Evolutionary conservation across 805 yeast species (phyloP).

Genomic region (Clavispora asparagi): DNA sequence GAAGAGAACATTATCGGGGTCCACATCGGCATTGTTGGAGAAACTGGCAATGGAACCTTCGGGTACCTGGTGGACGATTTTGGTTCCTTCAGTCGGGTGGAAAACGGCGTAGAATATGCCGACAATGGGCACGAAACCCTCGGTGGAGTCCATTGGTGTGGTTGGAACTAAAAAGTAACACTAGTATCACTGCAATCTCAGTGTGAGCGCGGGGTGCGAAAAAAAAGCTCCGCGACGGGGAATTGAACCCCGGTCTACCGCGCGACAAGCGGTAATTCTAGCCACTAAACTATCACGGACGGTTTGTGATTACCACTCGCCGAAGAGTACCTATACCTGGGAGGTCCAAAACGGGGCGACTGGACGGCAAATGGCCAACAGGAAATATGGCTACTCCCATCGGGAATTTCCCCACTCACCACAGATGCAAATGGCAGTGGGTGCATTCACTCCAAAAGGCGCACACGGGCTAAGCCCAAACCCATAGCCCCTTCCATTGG

Average conservation of each 20-base stretch:
- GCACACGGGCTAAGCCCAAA: no score
- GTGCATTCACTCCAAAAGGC: no score
- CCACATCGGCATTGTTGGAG: conserved; percentile 2
- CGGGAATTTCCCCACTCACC: no score
- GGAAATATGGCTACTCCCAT: no score
- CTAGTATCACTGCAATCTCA: background rate
- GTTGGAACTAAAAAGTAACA: background rate
- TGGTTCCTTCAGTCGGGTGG: conserved; percentile 94
- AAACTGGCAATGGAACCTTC: conserved; percentile 48
- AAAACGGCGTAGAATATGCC: conserved; percentile 88
- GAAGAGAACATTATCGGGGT: conserved; percentile 33
- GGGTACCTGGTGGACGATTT: conserved; percentile 88
- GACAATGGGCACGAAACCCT: conserved; percentile 82
- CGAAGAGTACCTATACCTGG: no score
- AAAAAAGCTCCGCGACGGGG: conserved; percentile 19
- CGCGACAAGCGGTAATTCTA: conserved; percentile 20
- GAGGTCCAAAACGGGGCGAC: no score
- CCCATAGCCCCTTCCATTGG: no score
- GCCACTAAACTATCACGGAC: conserved; percentile 20
- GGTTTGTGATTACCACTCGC: background rate
- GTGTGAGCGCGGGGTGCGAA: background rate
- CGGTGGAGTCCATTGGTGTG: conserved; percentile 25
- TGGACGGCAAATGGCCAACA: no score
- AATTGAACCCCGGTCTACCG: conserved; percentile 21
- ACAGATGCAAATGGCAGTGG: no score